Conservation (phyloP, 2,329 filamentous ascomycete species). For the Fusarium sp. region DNA sequence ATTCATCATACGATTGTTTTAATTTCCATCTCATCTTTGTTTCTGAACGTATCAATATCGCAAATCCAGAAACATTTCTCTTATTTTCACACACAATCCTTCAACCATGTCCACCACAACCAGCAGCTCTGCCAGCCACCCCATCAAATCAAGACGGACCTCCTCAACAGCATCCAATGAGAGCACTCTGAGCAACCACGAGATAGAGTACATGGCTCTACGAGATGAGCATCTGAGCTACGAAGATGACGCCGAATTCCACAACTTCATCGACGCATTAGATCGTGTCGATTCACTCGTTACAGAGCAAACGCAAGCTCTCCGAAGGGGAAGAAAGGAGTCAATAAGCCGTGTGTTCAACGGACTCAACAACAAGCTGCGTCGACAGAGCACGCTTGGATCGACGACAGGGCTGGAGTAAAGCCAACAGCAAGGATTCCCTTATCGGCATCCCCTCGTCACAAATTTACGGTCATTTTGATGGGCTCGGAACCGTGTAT, state of each 20-base stretch:
- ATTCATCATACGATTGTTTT: conserved; percentile 4
- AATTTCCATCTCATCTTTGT: conserved; percentile 4
- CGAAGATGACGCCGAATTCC: conserved; percentile 46
- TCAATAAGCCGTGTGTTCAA: conserved; percentile 41
- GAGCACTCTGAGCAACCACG: conserved; percentile 38
- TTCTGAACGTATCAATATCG: conserved; percentile 1
- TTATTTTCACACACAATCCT: neutral
- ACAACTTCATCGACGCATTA: conserved; percentile 45
- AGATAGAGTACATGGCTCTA: conserved; percentile 42
- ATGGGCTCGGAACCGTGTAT: neutral
- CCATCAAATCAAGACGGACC: conserved; percentile 30
- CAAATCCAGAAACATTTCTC: conserved; percentile 1
- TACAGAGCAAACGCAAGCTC: conserved; percentile 25
- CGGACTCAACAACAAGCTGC: conserved; percentile 31
- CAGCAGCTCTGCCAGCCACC: conserved; percentile 24
- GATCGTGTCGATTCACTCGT: conserved; percentile 45
- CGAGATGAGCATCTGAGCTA: conserved; percentile 43
- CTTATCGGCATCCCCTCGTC: conserved; percentile 7
- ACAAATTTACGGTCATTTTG: neutral
- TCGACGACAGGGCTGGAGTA: conserved; percentile 16
- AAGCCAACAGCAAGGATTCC: conserved; percentile 2
- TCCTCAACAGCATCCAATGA: conserved; percentile 40
- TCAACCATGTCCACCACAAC: conserved; percentile 31
- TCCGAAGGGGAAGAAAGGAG: conserved; percentile 26
- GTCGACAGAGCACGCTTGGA: conserved; percentile 30